These are phyloP conservation scores for Aphanocladium album DNA, from an alignment of 2,329 filamentous ascomycete genomes.

Conservation along the genomic window DNA sequence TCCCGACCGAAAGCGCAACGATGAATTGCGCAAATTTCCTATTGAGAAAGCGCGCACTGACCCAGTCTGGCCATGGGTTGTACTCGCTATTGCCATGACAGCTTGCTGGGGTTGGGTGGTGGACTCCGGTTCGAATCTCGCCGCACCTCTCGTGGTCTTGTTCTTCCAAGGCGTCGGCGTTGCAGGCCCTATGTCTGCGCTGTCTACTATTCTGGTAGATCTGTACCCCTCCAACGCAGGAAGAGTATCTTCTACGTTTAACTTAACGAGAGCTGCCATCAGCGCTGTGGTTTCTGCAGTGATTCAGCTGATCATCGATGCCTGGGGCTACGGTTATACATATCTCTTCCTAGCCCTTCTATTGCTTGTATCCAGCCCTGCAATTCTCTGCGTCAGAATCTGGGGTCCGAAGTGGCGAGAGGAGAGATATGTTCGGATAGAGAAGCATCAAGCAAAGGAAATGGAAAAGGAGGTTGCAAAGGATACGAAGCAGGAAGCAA, in stretches of 20 bases:
- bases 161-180: conserved; percentile 32
- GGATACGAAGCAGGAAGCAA: neutral
- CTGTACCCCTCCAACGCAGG: conserved; percentile 37
- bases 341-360: conserved; percentile 31
- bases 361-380: conserved; percentile 23
- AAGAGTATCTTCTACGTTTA: conserved; percentile 37
- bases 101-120: conserved; percentile 41
- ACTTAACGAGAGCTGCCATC: conserved; percentile 35
- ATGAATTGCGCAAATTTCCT: conserved; percentile 30
- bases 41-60: conserved; percentile 33
- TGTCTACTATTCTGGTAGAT: conserved; percentile 38
- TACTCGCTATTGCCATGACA: conserved; percentile 38
- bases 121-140: conserved; percentile 30
- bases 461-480: neutral
- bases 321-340: conserved; percentile 35
- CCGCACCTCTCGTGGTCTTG: conserved; percentile 35
- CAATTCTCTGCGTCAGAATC: conserved; percentile 24
- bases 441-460: neutral
- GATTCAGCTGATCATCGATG: conserved; percentile 36
- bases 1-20: conserved; percentile 40
- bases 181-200: conserved; percentile 36
- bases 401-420: conserved; percentile 30
- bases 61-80: conserved; percentile 34
- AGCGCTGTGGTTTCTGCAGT: conserved; percentile 36
- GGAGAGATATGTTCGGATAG: conserved; percentile 23